Evolutionary conservation across 345 rosid species (phyloP).

Genomic region (Erodium maritimum): DNA sequence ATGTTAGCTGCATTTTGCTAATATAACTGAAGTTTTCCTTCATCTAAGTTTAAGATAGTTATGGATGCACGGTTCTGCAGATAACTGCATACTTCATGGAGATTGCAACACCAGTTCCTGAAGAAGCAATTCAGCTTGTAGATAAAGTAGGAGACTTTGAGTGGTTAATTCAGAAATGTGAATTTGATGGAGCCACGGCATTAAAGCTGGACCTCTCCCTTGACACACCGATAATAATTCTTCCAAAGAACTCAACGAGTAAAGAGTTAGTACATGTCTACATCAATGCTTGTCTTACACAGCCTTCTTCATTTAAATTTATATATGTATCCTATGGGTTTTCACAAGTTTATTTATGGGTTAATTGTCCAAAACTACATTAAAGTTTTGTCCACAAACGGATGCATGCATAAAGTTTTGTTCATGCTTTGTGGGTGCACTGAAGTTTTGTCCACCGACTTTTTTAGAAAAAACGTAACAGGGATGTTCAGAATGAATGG

Average conservation of each 20-base stretch:
- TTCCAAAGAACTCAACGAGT: slow-evolving; percentile 80
- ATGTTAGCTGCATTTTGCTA: no score
- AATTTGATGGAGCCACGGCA: slow-evolving; percentile 92
- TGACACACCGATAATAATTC: slow-evolving; percentile 81
- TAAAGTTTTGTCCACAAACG: no score
- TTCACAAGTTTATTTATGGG: no score
- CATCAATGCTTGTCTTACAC: neutral
- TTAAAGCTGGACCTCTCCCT: slow-evolving; percentile 89
- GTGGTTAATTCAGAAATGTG: slow-evolving; percentile 92
- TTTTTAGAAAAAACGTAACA: no score
- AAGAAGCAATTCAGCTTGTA: slow-evolving; percentile 90
- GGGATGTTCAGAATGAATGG: no score
- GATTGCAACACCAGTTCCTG: slow-evolving; percentile 85
- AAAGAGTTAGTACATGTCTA: slow-evolving; percentile 49
- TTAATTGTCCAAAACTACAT: no score
- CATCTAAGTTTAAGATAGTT: neutral
- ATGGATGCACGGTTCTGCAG: slow-evolving; percentile 26
- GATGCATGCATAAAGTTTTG: no score
- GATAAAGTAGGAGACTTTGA: slow-evolving; percentile 98
- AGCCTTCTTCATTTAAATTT: neutral
- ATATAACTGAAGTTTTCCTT: neutral
- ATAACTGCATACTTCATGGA: slow-evolving; percentile 86
- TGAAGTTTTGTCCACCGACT: no score
- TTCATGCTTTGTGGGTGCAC: no score
- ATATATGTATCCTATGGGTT: neutral